Evolutionary conservation across 331 rosid species (phyloP), one percentile per base, ranked within the genome.

Genomic region (Telfairia occidentalis): DNA sequence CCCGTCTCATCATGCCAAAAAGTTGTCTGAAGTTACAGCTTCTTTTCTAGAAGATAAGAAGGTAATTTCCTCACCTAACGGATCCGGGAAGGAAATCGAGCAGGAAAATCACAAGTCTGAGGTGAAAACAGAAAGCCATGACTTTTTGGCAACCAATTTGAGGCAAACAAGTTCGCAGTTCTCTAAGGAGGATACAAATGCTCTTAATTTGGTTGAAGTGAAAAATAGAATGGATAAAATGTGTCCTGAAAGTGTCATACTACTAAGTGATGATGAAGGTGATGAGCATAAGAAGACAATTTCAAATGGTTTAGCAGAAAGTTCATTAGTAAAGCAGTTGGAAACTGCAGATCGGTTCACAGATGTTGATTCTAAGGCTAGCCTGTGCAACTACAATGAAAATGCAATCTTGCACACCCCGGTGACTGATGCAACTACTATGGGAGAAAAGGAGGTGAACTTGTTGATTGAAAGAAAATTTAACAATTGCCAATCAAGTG

Each of bases 211-310:
- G 8, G 78, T 82, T 79, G 66, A 57, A 38, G 80, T 52, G 83
- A 84, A 84, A 78, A 74, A 74, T 35, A 84, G 69, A 38, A 72
- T 43, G 81, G 84, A 83, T 78, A 92, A 75, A 81, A 73, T 23
- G 72, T 59, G 73, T 71, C 78, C 50, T 38, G 85, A 81, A 50
- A 57, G 77, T 84, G 55, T 92, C 73, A 95, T 95, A 77, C 83
- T 88, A 83, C 89, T 90, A 46, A 92, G 96, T 71, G 97, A 95
- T 16, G 97, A 94, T 72, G 96, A 92, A 78, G 83, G 80, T 74
- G 96, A 86, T 78, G 89, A 83, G 64, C 83, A 77, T 35, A 81
- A 81, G 79, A 79, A 82, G 77, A 54, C 65, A 11, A 73, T 78
- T 76, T 73, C 90, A 78, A 83, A 80, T 78, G 73, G 80, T 57